Evolutionary conservation across 179 eudicot species (phyloP), one percentile per base, ranked within the genome.

Genomic region (Drosera spatulata): DNA sequence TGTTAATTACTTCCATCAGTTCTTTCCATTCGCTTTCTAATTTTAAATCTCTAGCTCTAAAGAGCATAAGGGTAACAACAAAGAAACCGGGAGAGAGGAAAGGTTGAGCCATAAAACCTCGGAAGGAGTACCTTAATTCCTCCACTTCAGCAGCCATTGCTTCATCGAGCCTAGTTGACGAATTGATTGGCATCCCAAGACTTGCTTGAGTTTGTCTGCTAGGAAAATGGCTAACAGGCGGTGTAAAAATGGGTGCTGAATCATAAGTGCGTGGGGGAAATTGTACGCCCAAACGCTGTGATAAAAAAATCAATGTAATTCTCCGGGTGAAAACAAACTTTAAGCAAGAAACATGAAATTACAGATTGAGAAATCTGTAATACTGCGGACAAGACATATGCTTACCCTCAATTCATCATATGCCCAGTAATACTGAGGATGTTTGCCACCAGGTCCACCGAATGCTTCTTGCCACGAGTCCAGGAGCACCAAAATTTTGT

Each of bases 391-490:
- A n/a, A 57, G 33, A 22, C 33, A 22, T 37, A 58, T 44, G 51
- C 80, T 73, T 71, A 93, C 99, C 73, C 94, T 78, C 53, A 93
- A 69, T 72, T 93, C 99, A 61, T 93, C 99, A 53, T 82, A 93
- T 37, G 91, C 91, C 87, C 85, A 80, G 64, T 72, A 88, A 75
- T 91, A 91, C 56, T 85, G 97, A 12, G 87, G 75, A 73, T 83
- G 79, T 68, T 74, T 91, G 60, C 88, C 91, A 65, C 85, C 78
- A 42, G 91, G 74, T 48, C 96, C 95, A 74, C 97, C 96, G 78
- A 91, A 91, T 64, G 97, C 95, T 71, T 88, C 96, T 75, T 82
- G 85, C 97, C 97, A 91, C 9, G 96, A 78, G 67, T 82, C 96
- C 60, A 91, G 71, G 50, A 91, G 80, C 4, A 76, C 73, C 69